Conservation (phyloP, 225 moss, liverwort and hornwort species). For the Lunularia cruciata region DNA sequence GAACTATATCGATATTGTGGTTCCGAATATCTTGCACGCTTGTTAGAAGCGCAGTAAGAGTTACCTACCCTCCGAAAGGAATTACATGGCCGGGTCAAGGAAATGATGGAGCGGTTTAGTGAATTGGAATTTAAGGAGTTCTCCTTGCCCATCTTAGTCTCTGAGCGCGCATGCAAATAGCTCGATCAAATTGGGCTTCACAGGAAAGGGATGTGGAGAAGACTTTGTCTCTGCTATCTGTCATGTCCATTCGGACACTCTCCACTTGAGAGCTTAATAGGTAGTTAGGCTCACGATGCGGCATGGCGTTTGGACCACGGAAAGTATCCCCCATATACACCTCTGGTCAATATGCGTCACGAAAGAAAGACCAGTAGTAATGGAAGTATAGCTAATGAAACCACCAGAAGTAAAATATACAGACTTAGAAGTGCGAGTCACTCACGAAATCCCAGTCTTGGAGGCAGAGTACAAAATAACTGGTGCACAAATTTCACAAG, state of each 20-base stretch:
- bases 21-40: not conserved
- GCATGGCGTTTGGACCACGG: slow-evolving; percentile 34
- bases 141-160: slow-evolving; percentile 18
- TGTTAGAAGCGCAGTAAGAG: slow-evolving; percentile 4
- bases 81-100: slow-evolving; percentile 32
- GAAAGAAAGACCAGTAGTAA: not conserved
- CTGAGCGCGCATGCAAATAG: slow-evolving; percentile 32
- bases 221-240: slow-evolving; percentile 28
- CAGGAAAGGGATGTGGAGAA: slow-evolving; percentile 36
- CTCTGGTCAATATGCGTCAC: not conserved
- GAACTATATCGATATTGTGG: no score
- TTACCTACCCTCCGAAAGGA: slow-evolving; percentile 23
- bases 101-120: slow-evolving; percentile 28
- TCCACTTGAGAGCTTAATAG: slow-evolving; percentile 8
- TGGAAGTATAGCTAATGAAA: not conserved
- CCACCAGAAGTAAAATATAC: no score
- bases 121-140: slow-evolving; percentile 27
- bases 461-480: no score
- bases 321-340: slow-evolving; percentile 29
- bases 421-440: no score
- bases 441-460: no score
- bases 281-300: not conserved
- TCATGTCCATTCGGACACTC: slow-evolving; percentile 24
- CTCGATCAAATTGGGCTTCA: slow-evolving; percentile 29
- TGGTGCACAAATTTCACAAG: no score